phyloP scores from a whole-genome alignment of 352 stramenopile species.

The Phytophthora sojae region DNA sequence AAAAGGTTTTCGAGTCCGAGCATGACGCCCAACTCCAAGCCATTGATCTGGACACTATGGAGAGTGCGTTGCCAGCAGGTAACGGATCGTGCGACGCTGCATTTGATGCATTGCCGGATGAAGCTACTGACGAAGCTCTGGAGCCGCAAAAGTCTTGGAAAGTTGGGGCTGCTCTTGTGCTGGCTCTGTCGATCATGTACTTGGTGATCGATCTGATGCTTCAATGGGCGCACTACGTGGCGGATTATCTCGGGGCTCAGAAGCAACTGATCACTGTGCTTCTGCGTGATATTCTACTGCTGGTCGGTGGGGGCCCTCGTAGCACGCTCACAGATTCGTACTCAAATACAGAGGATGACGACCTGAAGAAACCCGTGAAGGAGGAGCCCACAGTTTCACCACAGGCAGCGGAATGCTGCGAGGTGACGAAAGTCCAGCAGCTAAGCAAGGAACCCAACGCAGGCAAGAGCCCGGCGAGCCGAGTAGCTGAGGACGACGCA shows the following conservation, averaged over 20 bases:
- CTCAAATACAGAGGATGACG: neutral
- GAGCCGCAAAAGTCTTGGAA: conserved; percentile 20
- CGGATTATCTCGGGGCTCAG: neutral
- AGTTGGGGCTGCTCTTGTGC: conserved; percentile 27
- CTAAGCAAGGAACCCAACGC: neutral
- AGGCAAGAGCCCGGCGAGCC: neutral
- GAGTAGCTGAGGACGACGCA: neutral
- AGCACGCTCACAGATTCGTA: conserved; percentile 9
- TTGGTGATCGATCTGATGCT: conserved; percentile 32
- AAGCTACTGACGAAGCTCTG: neutral
- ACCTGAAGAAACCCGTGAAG: conserved; percentile 15
- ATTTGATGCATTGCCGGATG: neutral
- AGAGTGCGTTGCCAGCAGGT: neutral
- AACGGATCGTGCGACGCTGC: conserved; percentile 1
- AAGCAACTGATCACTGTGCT: conserved; percentile 14
- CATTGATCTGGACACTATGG: neutral
- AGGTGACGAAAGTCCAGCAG: neutral
- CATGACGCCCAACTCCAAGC: neutral
- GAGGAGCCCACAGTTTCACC: neutral
- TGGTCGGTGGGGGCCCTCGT: conserved; percentile 1
- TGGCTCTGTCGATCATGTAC: conserved; percentile 38
- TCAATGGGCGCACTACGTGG: conserved; percentile 13
- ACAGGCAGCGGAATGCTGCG: neutral
- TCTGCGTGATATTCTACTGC: conserved; percentile 15
- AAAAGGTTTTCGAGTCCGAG: no score